These are phyloP conservation scores for Metschnikowia continentalis DNA, from an alignment of 805 yeast species.

Conservation along the genomic window DNA sequence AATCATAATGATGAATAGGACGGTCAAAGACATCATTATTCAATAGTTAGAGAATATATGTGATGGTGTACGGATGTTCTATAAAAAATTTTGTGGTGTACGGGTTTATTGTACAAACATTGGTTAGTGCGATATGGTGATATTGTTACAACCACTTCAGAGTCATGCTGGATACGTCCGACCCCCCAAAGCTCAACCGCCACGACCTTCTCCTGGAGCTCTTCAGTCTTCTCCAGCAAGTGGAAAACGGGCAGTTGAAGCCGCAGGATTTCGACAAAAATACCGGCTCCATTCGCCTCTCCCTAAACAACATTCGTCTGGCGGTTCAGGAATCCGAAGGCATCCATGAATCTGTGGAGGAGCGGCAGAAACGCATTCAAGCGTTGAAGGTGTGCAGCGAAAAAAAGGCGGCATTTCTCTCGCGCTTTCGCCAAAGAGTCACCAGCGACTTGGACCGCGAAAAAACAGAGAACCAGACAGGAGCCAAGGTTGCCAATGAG, in stretches of 20 bases:
- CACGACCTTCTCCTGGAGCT: conserved; percentile 37
- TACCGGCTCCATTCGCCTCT: conserved; percentile 43
- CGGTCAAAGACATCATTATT: too few relatives aligned
- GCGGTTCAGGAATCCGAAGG: conserved; percentile 42
- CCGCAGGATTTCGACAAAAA: conserved; percentile 41
- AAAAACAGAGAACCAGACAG: neutral
- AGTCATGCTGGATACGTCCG: conserved; percentile 1
- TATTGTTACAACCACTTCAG: neutral
- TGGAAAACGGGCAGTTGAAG: conserved; percentile 33
- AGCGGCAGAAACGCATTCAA: conserved; percentile 27
- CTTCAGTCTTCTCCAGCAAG: conserved; percentile 30
- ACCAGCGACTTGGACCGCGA: conserved; percentile 6
- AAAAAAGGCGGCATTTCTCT: conserved; percentile 23
- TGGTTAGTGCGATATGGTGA: too few relatives aligned
- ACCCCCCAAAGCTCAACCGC: neutral
- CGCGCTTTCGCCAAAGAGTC: conserved; percentile 14
- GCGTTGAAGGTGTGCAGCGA: conserved; percentile 28
- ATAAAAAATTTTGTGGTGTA: neutral
- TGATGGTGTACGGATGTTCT: neutral
- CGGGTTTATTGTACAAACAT: neutral
- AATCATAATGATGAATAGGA: too few relatives aligned
- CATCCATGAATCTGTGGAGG: conserved; percentile 39
- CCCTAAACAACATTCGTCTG: conserved; percentile 33
- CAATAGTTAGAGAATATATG: too few relatives aligned
- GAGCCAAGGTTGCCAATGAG: neutral